Conservation (phyloP, 176 grass and related monocot species). For the Carex parvula region DNA sequence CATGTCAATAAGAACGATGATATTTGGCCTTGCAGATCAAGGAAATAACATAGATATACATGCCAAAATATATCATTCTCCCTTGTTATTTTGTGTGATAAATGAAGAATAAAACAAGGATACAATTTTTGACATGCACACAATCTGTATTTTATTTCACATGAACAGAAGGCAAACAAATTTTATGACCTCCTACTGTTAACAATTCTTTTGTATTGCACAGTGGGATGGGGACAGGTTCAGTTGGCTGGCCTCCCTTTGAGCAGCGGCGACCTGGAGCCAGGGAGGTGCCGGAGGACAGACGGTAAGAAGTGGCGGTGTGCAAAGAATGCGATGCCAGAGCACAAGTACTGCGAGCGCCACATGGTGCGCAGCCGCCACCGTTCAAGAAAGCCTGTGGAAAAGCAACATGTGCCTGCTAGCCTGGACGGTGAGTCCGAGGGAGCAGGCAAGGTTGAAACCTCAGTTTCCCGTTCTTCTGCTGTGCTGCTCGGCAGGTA, state of each 20-base stretch:
- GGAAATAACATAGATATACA: not conserved
- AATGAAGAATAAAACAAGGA: not conserved
- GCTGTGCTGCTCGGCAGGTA: slow-evolving; percentile 18
- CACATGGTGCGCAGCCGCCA: slow-evolving; percentile 97
- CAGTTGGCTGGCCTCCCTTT: slow-evolving; percentile 45
- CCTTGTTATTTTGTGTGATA: not conserved
- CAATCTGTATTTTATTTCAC: not conserved
- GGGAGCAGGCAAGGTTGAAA: not conserved
- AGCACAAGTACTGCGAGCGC: slow-evolving; percentile 98
- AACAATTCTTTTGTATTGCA: not conserved
- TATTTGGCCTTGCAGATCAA: not conserved
- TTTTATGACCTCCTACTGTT: not conserved
- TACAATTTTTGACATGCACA: not conserved
- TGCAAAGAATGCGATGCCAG: slow-evolving; percentile 72
- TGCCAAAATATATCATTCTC: not conserved
- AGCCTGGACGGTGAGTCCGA: not conserved
- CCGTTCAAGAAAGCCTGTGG: slow-evolving; percentile 99
- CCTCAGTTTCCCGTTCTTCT: slow-evolving; percentile 14
- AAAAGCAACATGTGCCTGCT: slow-evolving; percentile 44
- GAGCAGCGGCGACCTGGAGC: slow-evolving; percentile 68
- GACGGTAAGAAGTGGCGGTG: slow-evolving; percentile 99
- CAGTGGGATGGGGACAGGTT: slow-evolving; percentile 70
- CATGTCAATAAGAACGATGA: not conserved
- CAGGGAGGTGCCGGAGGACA: slow-evolving; percentile 92
- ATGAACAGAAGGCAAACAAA: not conserved